Evolutionary conservation across 805 yeast genomes (phyloP).

Genomic region (Kodamaea hsintzibuensis): DNA sequence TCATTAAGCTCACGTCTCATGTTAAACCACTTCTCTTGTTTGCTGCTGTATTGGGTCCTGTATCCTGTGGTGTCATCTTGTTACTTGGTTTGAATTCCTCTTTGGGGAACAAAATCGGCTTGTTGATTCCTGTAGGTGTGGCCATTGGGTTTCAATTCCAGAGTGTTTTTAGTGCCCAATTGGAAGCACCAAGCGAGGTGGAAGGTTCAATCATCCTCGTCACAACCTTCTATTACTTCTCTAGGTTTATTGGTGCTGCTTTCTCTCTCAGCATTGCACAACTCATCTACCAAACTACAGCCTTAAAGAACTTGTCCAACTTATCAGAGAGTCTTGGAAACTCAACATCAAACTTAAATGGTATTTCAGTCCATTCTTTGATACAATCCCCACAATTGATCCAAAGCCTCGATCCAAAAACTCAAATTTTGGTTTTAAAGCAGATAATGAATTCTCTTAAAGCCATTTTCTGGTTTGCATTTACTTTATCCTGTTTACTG

Average conservation of each 20-base stretch:
- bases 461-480: slow-evolving; percentile 33
- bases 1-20: slow-evolving; percentile 26
- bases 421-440: slow-evolving; percentile 18
- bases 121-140: slow-evolving; percentile 34
- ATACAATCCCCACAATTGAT: neutral
- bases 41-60: slow-evolving; percentile 29
- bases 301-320: slow-evolving; percentile 11
- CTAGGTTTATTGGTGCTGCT: slow-evolving; percentile 32
- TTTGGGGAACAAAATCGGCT: slow-evolving; percentile 28
- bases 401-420: neutral
- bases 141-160: slow-evolving; percentile 39
- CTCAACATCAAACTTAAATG: too few species aligned
- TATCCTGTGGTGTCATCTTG: slow-evolving; percentile 36
- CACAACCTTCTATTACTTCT: slow-evolving; percentile 34
- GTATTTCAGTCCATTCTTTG: neutral
- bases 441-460: slow-evolving; percentile 34
- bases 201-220: slow-evolving; percentile 36
- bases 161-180: slow-evolving; percentile 33
- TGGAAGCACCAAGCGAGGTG: slow-evolving; percentile 34
- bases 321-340: neutral
- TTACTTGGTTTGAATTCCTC: slow-evolving; percentile 23
- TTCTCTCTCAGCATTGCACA: slow-evolving; percentile 33
- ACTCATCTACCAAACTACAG: slow-evolving; percentile 25
- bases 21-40: slow-evolving; percentile 33
- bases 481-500: slow-evolving; percentile 36